phyloP scores from a whole-genome alignment of 202 grass and related monocot species.

The Musa balbisiana region DNA sequence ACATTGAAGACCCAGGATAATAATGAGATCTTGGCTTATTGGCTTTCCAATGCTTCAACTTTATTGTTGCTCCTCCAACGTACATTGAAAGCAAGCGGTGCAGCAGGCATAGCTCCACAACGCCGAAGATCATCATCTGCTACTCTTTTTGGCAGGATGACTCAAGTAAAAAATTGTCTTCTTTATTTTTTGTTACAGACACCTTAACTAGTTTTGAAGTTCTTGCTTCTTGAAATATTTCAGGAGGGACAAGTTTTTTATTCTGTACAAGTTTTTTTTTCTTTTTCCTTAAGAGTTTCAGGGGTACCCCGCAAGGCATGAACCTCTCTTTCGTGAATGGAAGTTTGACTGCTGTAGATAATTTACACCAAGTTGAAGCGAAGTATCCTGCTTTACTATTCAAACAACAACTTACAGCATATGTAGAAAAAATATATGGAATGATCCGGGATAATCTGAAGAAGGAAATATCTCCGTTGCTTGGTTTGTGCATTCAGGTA shows the following conservation, averaged over 20 bases:
- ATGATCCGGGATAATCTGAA: conserved; percentile 99
- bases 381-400: conserved; percentile 96
- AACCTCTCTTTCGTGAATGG: conserved; percentile 83
- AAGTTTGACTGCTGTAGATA: conserved; percentile 66
- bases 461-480: conserved; percentile 97
- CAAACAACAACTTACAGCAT: conserved; percentile 92
- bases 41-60: conserved; percentile 96
- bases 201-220: conserved; percentile 12
- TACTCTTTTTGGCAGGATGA: conserved; percentile 89
- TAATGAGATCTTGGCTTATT: conserved; percentile 90
- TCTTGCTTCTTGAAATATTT: conserved; percentile 11
- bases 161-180: conserved; percentile 46
- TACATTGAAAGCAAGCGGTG: conserved; percentile 82
- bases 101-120: conserved; percentile 87
- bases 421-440: conserved; percentile 98
- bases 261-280: not conserved
- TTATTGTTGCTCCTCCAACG: conserved; percentile 84
- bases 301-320: conserved; percentile 87
- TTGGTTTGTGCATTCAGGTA: conserved; percentile 96
- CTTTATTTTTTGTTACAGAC: conserved; percentile 3
- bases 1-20: conserved; percentile 86
- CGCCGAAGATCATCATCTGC: conserved; percentile 82
- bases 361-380: conserved; percentile 83
- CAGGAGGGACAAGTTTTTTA: conserved; percentile 14
- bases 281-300: conserved; percentile 65